Evolutionary conservation across 2,329 filamentous ascomycete genomes (phyloP).

Genomic region (Pseudocercospora eumusae): DNA sequence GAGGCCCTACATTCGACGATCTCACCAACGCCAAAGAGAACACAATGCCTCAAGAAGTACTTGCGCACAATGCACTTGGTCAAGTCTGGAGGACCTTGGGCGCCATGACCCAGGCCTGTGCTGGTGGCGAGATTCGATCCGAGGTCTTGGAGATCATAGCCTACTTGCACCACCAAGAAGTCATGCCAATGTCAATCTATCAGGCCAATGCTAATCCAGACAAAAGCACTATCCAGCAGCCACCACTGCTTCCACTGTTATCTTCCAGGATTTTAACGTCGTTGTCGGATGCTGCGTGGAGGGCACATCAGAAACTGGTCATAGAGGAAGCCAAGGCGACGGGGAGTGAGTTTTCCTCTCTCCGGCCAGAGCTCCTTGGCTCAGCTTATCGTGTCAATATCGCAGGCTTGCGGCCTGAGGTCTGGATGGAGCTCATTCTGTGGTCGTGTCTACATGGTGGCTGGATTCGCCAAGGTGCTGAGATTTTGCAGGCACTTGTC

Average conservation of each 20-base stretch:
- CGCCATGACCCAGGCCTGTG: slow-evolving; percentile 46
- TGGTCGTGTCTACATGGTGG: slow-evolving; percentile 55
- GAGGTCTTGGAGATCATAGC: slow-evolving; percentile 53
- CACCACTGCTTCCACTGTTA: slow-evolving; percentile 51
- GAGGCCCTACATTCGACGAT: slow-evolving; percentile 27
- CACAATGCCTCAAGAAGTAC: background rate
- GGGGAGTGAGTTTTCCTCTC: slow-evolving; percentile 42
- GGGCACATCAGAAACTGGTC: slow-evolving; percentile 46
- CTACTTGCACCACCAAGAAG: slow-evolving; percentile 49
- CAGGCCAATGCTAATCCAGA: slow-evolving; percentile 41
- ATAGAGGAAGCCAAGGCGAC: slow-evolving; percentile 34
- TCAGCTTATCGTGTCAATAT: slow-evolving; percentile 46
- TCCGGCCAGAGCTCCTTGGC: slow-evolving; percentile 48
- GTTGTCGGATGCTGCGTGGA: slow-evolving; percentile 54
- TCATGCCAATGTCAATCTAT: slow-evolving; percentile 52
- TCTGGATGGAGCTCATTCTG: slow-evolving; percentile 56
- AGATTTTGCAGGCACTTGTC: slow-evolving; percentile 39
- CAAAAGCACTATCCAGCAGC: slow-evolving; percentile 46
- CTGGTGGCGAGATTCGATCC: slow-evolving; percentile 41
- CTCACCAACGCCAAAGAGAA: slow-evolving; percentile 25
- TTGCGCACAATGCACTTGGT: slow-evolving; percentile 45
- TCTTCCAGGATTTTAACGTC: slow-evolving; percentile 53
- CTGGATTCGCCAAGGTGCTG: slow-evolving; percentile 48
- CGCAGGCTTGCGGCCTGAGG: slow-evolving; percentile 46
- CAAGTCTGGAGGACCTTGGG: slow-evolving; percentile 51